Evolutionary conservation across 2,329 filamentous ascomycete species (phyloP), one percentile per base, ranked within the genome.

Genomic region (Mycosphaerelloides madeirae): DNA sequence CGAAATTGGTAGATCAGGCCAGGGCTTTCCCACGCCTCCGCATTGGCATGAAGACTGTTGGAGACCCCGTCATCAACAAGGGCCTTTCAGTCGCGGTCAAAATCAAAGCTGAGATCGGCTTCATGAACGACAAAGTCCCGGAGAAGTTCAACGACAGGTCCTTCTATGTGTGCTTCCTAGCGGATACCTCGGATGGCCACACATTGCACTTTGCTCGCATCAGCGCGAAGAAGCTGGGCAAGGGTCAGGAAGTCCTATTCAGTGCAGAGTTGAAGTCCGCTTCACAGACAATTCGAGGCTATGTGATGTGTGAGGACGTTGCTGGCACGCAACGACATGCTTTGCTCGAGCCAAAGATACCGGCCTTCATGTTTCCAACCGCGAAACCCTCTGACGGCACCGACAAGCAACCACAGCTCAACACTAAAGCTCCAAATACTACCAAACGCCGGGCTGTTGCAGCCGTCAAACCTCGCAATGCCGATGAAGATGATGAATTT

Each of bases 251-350:
- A 8, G 60, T 89, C 2, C 65, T 72, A 0, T 83, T 84, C 50
- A 77, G 67, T 15, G 77, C 81, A 1, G 68, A 77, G 0, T 61
- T 88, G 15, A 74, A 65, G 1, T 68, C 68, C 3, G 62, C 71
- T 0, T 75, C 78, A 14, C 78, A 84, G 44, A 68, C 74, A 3
- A 77, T 93, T 28, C 74, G 74, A 18, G 87, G 81, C 48, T 80
- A 83, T 59, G 73, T 90, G 38, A 85, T 87, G 64, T 97, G 90
- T 53, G 91, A 96, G 66, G 83, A 88, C 33, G 84, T 97, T 56
- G 79, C 78, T 49, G 79, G 79, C 9, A 82, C 79, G 9, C 64
- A 75, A 58, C 70, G 73, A 48, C 66, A 69, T 47, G 79, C 77
- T 6, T 70, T 72, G 18, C 49, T 82, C 9, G 73, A 70, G 40